Conservation (phyloP, 345 rosid species). For the Syzygium oleosum region DNA sequence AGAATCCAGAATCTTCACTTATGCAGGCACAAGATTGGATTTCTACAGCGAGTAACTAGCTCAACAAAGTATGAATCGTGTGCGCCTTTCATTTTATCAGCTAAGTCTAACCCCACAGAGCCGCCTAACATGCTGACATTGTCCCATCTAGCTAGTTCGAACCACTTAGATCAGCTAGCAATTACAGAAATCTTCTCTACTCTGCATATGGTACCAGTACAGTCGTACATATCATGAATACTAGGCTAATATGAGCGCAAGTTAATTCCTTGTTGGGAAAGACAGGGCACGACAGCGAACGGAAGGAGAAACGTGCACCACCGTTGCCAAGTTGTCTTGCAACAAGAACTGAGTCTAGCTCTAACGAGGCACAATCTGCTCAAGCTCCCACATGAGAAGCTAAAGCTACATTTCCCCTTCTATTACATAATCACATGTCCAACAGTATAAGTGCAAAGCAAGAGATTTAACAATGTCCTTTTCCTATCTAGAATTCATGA, state of each 20-base stretch:
- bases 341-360: background rate
- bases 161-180: background rate
- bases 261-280: background rate
- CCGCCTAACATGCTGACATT: background rate
- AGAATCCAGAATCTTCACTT: background rate
- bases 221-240: background rate
- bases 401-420: background rate
- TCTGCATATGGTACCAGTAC: background rate
- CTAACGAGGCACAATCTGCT: background rate
- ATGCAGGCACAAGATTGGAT: background rate
- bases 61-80: background rate
- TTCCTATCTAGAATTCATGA: background rate
- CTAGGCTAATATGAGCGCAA: background rate
- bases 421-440: background rate
- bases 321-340: background rate
- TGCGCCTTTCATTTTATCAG: background rate
- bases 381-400: no score
- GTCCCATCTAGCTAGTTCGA: background rate
- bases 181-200: slow-evolving; percentile 18
- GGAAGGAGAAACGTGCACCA: background rate
- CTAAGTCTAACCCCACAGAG: background rate
- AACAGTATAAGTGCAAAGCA: background rate
- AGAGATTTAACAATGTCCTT: background rate
- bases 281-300: background rate
- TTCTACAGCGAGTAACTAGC: background rate